Percentiles rank a stretch among this genome's conserved stretches.
Evolutionary conservation across 495 filamentous ascomycete genomes (phyloP).

Genomic region (Neurospora sp.): DNA sequence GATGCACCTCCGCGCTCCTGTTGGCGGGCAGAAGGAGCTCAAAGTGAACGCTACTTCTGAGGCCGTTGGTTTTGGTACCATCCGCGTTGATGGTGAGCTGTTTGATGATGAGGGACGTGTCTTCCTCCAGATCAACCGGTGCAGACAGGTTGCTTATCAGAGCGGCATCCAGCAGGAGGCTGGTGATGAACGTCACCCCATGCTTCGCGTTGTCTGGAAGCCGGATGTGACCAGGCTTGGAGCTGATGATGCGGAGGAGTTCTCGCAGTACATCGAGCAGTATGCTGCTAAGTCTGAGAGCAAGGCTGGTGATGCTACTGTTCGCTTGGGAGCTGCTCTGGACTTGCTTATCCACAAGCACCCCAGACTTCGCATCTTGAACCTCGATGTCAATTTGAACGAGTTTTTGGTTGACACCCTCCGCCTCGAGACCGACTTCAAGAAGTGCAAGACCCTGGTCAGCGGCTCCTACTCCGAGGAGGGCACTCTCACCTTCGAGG

Average conservation of each 20-base stretch:
- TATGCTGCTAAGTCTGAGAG: not conserved
- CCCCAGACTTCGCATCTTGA: not conserved
- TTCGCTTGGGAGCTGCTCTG: not conserved
- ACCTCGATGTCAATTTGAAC: not conserved
- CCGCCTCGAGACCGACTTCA: not conserved
- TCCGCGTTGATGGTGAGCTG: not conserved
- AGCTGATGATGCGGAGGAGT: not conserved
- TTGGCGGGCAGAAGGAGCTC: not conserved
- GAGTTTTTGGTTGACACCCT: not conserved
- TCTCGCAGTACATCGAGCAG: not conserved
- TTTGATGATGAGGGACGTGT: not conserved
- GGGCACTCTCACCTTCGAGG: not conserved
- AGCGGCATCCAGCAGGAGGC: not conserved
- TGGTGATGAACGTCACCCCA: not conserved
- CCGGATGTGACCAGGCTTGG: not conserved
- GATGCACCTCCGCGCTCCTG: not conserved
- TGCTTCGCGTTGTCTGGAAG: not conserved
- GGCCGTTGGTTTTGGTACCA: conserved; percentile 9
- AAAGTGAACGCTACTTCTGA: conserved; percentile 19
- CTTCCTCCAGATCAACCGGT: not conserved
- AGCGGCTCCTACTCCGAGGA: not conserved
- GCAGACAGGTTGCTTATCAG: not conserved
- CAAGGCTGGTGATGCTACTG: not conserved
- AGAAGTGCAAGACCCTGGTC: not conserved
- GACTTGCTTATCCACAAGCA: not conserved